Conservation (phyloP, 345 rosid species). For the Trapa bicornis region DNA sequence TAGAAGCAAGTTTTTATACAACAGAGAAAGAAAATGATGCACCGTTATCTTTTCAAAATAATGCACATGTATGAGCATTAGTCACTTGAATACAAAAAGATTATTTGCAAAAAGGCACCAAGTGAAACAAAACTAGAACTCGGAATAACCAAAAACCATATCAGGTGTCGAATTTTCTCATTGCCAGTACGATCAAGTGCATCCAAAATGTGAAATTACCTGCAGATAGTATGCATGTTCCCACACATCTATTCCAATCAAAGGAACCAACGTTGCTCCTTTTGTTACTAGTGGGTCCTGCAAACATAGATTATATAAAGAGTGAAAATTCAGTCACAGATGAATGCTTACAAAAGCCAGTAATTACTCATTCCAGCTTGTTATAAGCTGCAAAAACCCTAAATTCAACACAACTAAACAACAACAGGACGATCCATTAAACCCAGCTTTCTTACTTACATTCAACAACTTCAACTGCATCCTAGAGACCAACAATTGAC, state of each 20-base stretch:
- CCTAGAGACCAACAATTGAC: background rate
- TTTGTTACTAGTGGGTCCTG: constrained; percentile 89
- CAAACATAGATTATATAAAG: background rate
- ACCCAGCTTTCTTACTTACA: background rate
- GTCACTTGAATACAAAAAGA: background rate
- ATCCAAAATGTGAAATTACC: constrained; percentile 23
- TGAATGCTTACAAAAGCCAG: background rate
- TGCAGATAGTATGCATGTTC: constrained; percentile 98
- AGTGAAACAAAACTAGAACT: background rate
- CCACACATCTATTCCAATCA: constrained; percentile 95
- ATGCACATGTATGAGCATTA: background rate
- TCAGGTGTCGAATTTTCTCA: background rate
- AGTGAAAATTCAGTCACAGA: background rate
- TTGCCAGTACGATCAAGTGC: background rate
- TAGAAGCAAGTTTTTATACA: too few species aligned
- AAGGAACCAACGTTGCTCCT: constrained; percentile 61
- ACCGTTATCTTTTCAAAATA: background rate
- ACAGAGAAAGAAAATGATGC: background rate
- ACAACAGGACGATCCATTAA: background rate
- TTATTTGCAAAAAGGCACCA: background rate
- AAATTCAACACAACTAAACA: background rate
- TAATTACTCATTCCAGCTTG: background rate
- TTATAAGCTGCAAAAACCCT: background rate
- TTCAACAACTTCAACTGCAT: background rate
- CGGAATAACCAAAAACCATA: background rate